These are phyloP conservation scores for Lipomyces chichibuensis DNA, from an alignment of 805 yeast species.

Conservation along the genomic window DNA sequence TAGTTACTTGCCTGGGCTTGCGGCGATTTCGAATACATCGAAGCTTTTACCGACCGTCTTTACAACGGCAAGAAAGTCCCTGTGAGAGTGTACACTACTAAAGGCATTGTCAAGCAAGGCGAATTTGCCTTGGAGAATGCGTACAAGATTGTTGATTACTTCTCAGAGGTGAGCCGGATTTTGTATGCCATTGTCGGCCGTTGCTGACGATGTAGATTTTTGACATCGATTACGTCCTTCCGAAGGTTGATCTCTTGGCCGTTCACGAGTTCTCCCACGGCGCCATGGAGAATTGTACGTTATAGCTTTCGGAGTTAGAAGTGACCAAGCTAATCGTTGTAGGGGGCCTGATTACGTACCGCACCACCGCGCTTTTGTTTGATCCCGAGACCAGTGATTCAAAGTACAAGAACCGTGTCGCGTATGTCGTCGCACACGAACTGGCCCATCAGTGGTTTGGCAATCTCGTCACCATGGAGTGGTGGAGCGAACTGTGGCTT, in stretches of 20 bases:
- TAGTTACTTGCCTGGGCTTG: constrained; percentile 74
- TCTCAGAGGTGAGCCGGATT: constrained; percentile 53
- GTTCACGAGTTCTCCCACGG: constrained; percentile 84
- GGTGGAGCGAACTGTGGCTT: constrained; percentile 90
- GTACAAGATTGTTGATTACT: constrained; percentile 72
- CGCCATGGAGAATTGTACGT: constrained; percentile 81
- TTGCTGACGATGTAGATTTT: constrained; percentile 44
- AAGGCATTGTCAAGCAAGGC: constrained; percentile 73
- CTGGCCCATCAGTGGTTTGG: constrained; percentile 94
- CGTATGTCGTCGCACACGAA: constrained; percentile 86
- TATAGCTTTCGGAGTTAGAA: not conserved
- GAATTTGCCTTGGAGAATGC: constrained; percentile 73
- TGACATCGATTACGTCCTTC: constrained; percentile 75
- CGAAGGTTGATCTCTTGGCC: constrained; percentile 80
- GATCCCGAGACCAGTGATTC: constrained; percentile 68
- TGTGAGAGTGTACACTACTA: constrained; percentile 78
- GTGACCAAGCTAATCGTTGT: not conserved
- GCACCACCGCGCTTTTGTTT: constrained; percentile 72
- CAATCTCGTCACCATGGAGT: constrained; percentile 85
- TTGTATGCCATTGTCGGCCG: too few species aligned
- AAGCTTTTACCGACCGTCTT: constrained; percentile 48
- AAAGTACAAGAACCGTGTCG: constrained; percentile 69
- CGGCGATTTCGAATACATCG: constrained; percentile 77
- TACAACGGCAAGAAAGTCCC: constrained; percentile 67
- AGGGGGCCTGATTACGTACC: constrained; percentile 70